Evolutionary conservation across 176 grass and related monocot species (phyloP), one percentile per base, ranked within the genome.

Genomic region (Dactylis glomerata): DNA sequence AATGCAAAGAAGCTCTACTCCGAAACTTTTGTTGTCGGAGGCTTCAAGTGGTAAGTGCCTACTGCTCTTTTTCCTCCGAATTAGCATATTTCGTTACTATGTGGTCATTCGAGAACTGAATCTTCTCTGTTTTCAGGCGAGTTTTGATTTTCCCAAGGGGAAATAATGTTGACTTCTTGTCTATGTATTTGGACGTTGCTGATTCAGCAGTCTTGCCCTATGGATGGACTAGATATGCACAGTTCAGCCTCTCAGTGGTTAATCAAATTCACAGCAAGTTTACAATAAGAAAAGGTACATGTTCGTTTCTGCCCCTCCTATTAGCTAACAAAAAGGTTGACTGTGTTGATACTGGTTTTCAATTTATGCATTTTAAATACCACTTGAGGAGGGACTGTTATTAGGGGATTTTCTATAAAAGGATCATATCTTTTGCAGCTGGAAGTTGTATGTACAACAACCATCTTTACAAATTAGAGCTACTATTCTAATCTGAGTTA

Each of bases 171-270:
- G 97, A 96, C 71, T 89, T 92, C 73, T 82, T 99, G 76, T 99
- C 97, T 37, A 96, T 96, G 88, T 99, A 99, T 87, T 82, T 99
- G 90, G 97, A 99, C 88, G 93, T 99, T 46, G 97, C 97, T 0
- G 97, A 99, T 89, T 96, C 97, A 77, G 42, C 84, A 68, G 89
- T 78, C 54, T 83, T 99, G 73, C 93, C 97, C 2, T 99, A 99
- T 88, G 97, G 97, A 19, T 99, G 93, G 97, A 96, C 85, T 84
- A 92, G 97, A 96, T 99, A 96, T 86, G 91, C 97, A 74, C 93
- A 96, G 72, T 96, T 99, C 88, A 94, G 91, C 41, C 97, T 99
- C 42, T 91, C 93, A 23, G 75, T 96, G 64, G 82, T 75, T 75
- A 99, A 99, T 84, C 97, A 96, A 83, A 91, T 99, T 67, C 89